Evolutionary conservation across 352 stramenopile genomes (phyloP), one percentile per base, ranked within the genome.

Genomic region (Hyaloperonospora arabidopsidis): DNA sequence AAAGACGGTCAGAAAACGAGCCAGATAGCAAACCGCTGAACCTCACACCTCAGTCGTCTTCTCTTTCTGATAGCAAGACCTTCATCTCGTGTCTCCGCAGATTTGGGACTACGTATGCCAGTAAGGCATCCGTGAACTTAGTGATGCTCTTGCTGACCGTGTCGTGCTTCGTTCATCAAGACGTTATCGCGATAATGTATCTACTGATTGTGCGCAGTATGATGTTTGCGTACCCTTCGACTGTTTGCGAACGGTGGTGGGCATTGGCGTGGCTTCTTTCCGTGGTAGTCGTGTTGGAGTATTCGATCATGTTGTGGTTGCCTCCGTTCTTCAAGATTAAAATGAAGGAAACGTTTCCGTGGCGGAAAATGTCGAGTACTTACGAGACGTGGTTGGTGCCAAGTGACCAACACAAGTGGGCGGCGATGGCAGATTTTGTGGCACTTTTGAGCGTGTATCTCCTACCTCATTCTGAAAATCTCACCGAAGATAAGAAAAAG

Each of bases 171-270:
- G 65, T 87, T 1, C 84, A 88, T 47, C 74, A 81, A 58, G 81
- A 91, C 46, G 54, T 88, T 15, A 72, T 92, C 32, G 85, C 84
- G 13, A 68, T 92, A 25, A 34, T 78, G 32, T 92, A 90, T 59
- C 76, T 94, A 54, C n/a, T 87, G 6, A 63, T 89, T 13, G 77
- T 94, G n/a, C 85, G 84, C 54, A 60, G 41, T n/a, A 80, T 92
- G 58, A 91, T 90, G 79, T 86, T 87, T 43, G 79, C 84, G 3
- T 49, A 49, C 5, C 61, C 78, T n/a, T 43, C 69, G 5, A 84
- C 61, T 0, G 70, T 90, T 7, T 87, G 72, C 36, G 61, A 57
- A 40, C 57, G 71, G 5, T 89, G 76, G 73, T 82, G 76, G 59
- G 44, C 79, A 15, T 35, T 91, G 7, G 80, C 63, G 1, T 62